Evolutionary conservation across 202 grass and related monocot genomes (phyloP).

Genomic region (Elaeis oleifera): DNA sequence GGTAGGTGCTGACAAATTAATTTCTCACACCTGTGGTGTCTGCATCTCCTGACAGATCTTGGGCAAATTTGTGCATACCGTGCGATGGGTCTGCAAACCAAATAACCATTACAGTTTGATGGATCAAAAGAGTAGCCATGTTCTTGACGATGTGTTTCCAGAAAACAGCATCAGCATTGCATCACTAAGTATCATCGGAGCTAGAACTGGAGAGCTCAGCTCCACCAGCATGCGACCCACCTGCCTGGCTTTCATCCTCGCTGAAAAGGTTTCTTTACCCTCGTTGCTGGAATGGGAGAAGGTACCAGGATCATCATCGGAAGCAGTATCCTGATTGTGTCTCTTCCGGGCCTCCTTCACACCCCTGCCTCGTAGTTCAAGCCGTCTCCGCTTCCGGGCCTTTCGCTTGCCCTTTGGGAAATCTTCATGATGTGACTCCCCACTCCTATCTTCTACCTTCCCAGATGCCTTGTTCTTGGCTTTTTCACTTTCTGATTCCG

Average conservation of each 20-base stretch:
- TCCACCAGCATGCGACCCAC: conserved; percentile 28
- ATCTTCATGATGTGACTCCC: conserved; percentile 62
- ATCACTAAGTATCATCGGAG: conserved; percentile 32
- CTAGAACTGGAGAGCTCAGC: conserved; percentile 48
- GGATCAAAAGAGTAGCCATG: not conserved
- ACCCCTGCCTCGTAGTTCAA: conserved; percentile 49
- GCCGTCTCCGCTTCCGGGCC: conserved; percentile 46
- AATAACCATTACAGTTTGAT: not conserved
- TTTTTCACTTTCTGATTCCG: conserved; percentile 33
- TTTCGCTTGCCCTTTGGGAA: conserved; percentile 54
- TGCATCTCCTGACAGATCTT: not conserved
- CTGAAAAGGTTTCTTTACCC: conserved; percentile 27
- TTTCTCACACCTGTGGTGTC: not conserved
- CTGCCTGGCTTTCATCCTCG: conserved; percentile 34
- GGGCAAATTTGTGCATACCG: not conserved
- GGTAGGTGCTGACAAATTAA: too few relatives aligned
- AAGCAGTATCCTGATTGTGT: conserved; percentile 30
- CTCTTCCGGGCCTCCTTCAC: conserved; percentile 52
- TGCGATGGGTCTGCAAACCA: not conserved
- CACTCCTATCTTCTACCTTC: conserved; percentile 40
- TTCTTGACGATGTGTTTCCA: conserved; percentile 1
- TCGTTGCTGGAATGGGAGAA: conserved; percentile 68
- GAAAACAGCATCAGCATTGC: conserved; percentile 3
- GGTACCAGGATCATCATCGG: conserved; percentile 39
- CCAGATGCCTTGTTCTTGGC: conserved; percentile 24